Evolutionary conservation across 495 filamentous ascomycete species (phyloP), one percentile per base, ranked within the genome.

Genomic region (Neurospora sp.): DNA sequence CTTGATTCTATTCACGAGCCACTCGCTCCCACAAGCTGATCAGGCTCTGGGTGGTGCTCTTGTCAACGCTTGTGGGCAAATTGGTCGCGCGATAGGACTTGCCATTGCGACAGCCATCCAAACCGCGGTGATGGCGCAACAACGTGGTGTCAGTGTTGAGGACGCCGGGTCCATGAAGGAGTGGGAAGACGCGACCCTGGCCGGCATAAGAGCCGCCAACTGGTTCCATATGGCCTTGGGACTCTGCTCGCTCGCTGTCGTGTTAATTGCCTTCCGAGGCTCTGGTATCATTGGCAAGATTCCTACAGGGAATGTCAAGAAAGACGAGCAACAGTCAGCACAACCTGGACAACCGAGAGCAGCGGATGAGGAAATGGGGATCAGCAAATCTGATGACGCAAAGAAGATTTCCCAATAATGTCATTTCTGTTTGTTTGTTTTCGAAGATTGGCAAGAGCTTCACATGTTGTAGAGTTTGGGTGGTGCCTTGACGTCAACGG

Each of bases 1-100:
- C 38, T 76, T 90, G 20, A 87, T 87, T 0, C 80, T 91, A 9
- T 90, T 89, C 77, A 89, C 86, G 0, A 87, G 87, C 2, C 85
- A 86, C 70, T 81, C 83, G 5, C 78, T 91, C 12, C 86, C 88
- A 14, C 80, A 83, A n/a, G 84, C 86, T 35, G 88, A 90, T 70
- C 89, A 90, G 74, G 86, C 88, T 1, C 71, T 91, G 3, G 88
- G 88, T 4, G 89, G 88, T 0, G 89, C 86, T 1, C 80, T 90
- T 12, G 85, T 90, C 73, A 90, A 90, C 71, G 83, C 89, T 0
- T 86, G 88, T 70, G 87, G 85, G 0, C 87, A 89, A 70, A 73
- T 90, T 5, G 89, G 89, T 0, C 77, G 89, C 41, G 83, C 88
- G 0, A 81, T 91, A 39, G 85, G 87, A 1, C 78, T 91, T 38